phyloP scores from a whole-genome alignment of 192 early-diverging fungal species.

The Coemansia sp. region DNA sequence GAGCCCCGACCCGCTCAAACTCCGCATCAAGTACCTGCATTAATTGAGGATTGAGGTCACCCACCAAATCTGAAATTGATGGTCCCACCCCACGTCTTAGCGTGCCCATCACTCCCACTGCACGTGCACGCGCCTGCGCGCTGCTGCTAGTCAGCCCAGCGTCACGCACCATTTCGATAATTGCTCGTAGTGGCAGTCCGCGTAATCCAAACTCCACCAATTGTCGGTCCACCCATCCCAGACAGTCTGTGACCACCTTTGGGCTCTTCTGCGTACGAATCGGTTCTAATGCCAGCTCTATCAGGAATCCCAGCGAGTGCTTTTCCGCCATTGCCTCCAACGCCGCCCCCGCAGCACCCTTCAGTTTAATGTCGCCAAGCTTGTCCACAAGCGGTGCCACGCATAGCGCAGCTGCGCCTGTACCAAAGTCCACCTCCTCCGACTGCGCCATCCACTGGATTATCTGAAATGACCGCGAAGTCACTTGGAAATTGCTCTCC shows the following conservation, averaged over 20 bases:
- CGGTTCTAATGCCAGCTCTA: slow-evolving; percentile 73
- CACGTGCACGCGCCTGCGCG: slow-evolving; percentile 74
- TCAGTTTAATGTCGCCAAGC: slow-evolving; percentile 93
- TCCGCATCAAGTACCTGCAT: slow-evolving; percentile 87
- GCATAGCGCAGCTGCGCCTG: slow-evolving; percentile 67
- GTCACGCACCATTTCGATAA: slow-evolving; percentile 84
- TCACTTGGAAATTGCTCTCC: slow-evolving; percentile 96
- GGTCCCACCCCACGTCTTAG: slow-evolving; percentile 81
- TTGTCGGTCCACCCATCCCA: slow-evolving; percentile 83
- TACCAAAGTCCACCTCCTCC: slow-evolving; percentile 63
- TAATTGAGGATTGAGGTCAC: slow-evolving; percentile 81
- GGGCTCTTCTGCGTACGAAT: slow-evolving; percentile 82
- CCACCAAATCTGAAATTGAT: slow-evolving; percentile 75
- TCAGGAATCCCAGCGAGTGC: slow-evolving; percentile 75
- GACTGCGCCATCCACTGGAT: slow-evolving; percentile 69
- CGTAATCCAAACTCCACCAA: slow-evolving; percentile 88
- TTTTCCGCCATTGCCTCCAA: slow-evolving; percentile 76
- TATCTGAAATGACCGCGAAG: slow-evolving; percentile 68
- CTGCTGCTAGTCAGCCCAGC: slow-evolving; percentile 77
- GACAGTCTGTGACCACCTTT: slow-evolving; percentile 82
- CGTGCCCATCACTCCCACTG: slow-evolving; percentile 78
- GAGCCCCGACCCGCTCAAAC: slow-evolving; percentile 81
- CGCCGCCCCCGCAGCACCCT: slow-evolving; percentile 77
- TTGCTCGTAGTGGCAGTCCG: slow-evolving; percentile 70
- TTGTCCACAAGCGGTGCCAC: slow-evolving; percentile 83